phyloP scores from a whole-genome alignment of 1,284 basidiomycete genomes.

The Inonotus hispidus region DNA sequence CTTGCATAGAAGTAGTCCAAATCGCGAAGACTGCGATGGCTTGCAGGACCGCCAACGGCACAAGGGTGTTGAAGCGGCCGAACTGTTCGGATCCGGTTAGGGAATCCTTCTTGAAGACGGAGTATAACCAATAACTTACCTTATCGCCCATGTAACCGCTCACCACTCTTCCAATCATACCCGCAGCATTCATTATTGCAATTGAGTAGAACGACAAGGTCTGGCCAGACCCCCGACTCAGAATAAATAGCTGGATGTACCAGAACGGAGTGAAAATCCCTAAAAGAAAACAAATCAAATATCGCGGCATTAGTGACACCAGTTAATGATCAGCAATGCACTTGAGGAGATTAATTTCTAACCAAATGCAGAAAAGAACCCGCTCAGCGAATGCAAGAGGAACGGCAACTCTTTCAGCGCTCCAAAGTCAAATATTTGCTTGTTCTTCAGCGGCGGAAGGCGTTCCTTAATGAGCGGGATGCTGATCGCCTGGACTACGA shows the following conservation, averaged over 20 bases:
- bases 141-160: slow-evolving; percentile 18
- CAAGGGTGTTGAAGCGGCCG: slow-evolving; percentile 18
- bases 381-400: slow-evolving; percentile 10
- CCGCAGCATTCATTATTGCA: slow-evolving; percentile 19
- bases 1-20: slow-evolving; percentile 16
- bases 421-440: slow-evolving; percentile 8
- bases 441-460: slow-evolving; percentile 11
- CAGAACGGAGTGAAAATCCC: slow-evolving; percentile 18
- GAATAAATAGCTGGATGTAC: slow-evolving; percentile 19
- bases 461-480: slow-evolving; percentile 19
- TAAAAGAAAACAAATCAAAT: background rate
- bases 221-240: slow-evolving; percentile 13
- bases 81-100: slow-evolving; percentile 6
- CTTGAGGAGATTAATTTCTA: background rate
- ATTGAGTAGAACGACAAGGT: slow-evolving; percentile 18
- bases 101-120: background rate
- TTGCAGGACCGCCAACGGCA: slow-evolving; percentile 14
- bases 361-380: slow-evolving; percentile 19
- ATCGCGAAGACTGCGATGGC: slow-evolving; percentile 16
- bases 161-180: slow-evolving; percentile 13
- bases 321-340: background rate
- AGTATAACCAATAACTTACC: slow-evolving; percentile 6
- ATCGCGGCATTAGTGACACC: too few relatives aligned
- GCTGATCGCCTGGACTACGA: slow-evolving; percentile 13
- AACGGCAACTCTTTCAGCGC: slow-evolving; percentile 17